These are phyloP conservation scores for Vaccinium myrtillus DNA, from an alignment of 148 eudicot species.

Conservation along the genomic window DNA sequence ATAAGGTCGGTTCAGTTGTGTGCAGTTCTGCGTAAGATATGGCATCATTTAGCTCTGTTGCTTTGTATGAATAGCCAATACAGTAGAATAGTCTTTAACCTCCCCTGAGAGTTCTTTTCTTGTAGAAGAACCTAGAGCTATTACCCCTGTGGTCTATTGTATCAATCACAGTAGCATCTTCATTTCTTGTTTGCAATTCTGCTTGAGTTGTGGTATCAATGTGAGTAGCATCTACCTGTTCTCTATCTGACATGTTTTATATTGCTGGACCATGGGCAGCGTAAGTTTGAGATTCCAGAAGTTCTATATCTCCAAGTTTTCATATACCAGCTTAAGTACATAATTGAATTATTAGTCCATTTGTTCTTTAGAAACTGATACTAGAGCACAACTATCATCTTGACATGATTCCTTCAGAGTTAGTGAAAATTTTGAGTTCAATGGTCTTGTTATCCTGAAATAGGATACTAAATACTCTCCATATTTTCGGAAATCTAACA, in stretches of 20 bases:
- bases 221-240: background rate
- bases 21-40: background rate
- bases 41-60: background rate
- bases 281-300: background rate
- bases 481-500: background rate
- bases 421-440: background rate
- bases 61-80: background rate
- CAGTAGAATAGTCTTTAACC: background rate
- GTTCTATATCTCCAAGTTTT: background rate
- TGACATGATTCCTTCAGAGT: background rate
- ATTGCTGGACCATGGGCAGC: background rate
- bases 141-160: background rate
- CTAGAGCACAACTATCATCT: background rate
- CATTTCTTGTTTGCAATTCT: too few relatives aligned
- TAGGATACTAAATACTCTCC: background rate
- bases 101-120: background rate
- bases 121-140: background rate
- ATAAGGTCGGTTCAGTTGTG: background rate
- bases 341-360: background rate
- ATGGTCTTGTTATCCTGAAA: background rate
- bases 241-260: background rate
- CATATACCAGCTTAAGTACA: background rate
- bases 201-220: background rate
- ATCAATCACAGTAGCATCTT: background rate
- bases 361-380: background rate